Evolutionary conservation across 768 basidiomycete species (phyloP).

Genomic region (Nevesoporus exiguus): DNA sequence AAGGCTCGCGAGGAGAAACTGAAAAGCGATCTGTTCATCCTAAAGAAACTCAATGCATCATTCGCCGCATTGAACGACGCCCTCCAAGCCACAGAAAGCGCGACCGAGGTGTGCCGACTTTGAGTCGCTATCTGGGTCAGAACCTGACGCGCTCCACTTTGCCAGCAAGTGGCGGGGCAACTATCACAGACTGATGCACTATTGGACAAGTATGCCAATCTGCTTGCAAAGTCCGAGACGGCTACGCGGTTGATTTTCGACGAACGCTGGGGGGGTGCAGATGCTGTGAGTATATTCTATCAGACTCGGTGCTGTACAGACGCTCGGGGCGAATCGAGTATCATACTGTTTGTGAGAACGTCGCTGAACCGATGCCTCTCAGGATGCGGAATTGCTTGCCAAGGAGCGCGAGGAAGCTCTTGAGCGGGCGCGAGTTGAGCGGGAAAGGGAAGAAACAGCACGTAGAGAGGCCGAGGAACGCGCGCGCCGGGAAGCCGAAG

Average conservation of each 20-base stretch:
- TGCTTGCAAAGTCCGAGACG: conserved; percentile 68
- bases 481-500: conserved; percentile 29
- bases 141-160: background rate
- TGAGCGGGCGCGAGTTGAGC: conserved; percentile 33
- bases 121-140: background rate
- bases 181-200: conserved; percentile 69
- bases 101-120: conserved; percentile 57
- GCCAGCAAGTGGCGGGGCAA: conserved; percentile 62
- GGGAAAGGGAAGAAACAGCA: conserved; percentile 34
- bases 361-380: background rate
- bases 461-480: conserved; percentile 40
- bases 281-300: conserved; percentile 47
- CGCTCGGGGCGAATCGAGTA: background rate
- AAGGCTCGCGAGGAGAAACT: conserved; percentile 66
- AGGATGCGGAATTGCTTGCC: conserved; percentile 62
- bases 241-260: conserved; percentile 69
- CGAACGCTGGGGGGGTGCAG: conserved; percentile 72
- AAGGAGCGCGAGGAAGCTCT: conserved; percentile 38
- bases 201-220: conserved; percentile 69
- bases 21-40: conserved; percentile 66
- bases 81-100: conserved; percentile 56
- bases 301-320: no score
- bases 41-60: conserved; percentile 69
- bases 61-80: conserved; percentile 70
- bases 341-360: background rate